Evolutionary conservation across 441 rosid species (phyloP).

Genomic region (Populus trichocarpa): DNA sequence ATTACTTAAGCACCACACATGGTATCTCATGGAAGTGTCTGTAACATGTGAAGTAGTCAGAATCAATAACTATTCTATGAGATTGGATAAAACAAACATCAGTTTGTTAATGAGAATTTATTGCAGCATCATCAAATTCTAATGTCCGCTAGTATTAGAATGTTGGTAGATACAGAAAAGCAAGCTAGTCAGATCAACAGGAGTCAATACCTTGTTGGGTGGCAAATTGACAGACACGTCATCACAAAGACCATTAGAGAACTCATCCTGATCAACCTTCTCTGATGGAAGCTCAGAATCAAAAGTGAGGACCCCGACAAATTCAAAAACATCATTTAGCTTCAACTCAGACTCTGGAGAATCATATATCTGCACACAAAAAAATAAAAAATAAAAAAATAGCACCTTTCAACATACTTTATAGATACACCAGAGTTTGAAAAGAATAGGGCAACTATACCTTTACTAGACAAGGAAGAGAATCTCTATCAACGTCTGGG

Average conservation of each 20-base stretch:
- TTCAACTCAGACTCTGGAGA: slow-evolving; percentile 80
- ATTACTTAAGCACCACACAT: not conserved
- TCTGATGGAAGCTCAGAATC: slow-evolving; percentile 41
- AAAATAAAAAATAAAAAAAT: slow-evolving; percentile 5
- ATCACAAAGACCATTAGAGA: slow-evolving; percentile 42
- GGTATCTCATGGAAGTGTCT: not conserved
- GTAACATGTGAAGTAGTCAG: not conserved
- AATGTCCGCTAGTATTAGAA: not conserved
- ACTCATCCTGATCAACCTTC: slow-evolving; percentile 39
- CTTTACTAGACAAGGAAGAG: slow-evolving; percentile 78
- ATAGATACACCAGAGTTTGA: not conserved
- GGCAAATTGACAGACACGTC: slow-evolving; percentile 54
- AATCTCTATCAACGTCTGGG: slow-evolving; percentile 27
- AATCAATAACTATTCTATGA: not conserved
- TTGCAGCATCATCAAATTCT: not conserved
- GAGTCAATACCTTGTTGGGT: slow-evolving; percentile 41
- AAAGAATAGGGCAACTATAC: slow-evolving; percentile 23
- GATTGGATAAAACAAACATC: not conserved
- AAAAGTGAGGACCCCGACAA: slow-evolving; percentile 71
- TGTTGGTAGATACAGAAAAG: not conserved
- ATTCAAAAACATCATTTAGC: slow-evolving; percentile 85
- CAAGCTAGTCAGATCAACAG: not conserved
- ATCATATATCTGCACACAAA: slow-evolving; percentile 65
- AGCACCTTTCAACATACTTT: not conserved
- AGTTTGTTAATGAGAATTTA: not conserved